A percentile compares a stretch with the other conserved stretches of the same genome.
phyloP scores from a whole-genome alignment of 495 filamentous ascomycete genomes.

The Cercophora samala region DNA sequence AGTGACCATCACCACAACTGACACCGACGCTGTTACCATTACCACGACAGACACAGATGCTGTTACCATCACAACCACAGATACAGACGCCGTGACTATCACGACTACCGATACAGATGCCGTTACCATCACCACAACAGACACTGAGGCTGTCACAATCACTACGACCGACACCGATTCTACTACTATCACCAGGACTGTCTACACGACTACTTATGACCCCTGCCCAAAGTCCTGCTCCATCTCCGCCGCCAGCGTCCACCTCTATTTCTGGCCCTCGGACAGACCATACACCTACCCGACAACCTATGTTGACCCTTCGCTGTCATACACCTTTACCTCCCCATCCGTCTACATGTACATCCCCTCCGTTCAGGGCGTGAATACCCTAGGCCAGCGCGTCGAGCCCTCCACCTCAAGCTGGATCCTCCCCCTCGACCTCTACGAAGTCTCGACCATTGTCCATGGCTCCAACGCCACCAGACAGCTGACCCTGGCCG shows the following conservation, averaged over 20 bases:
- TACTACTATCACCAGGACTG: slow-evolving; percentile 17
- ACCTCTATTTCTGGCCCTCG: slow-evolving; percentile 39
- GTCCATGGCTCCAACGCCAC: slow-evolving; percentile 16
- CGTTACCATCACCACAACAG: not conserved
- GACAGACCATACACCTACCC: slow-evolving; percentile 34
- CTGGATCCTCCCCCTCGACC: slow-evolving; percentile 27
- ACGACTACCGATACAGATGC: slow-evolving; percentile 15
- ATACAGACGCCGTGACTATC: slow-evolving; percentile 12
- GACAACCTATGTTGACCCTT: slow-evolving; percentile 30
- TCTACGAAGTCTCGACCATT: slow-evolving; percentile 34
- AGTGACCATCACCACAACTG: slow-evolving; percentile 9
- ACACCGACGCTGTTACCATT: not conserved
- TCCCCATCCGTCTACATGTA: slow-evolving; percentile 42
- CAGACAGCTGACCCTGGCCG: slow-evolving; percentile 30
- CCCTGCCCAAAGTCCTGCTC: slow-evolving; percentile 33
- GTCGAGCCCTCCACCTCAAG: slow-evolving; percentile 25
- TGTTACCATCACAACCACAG: slow-evolving; percentile 17
- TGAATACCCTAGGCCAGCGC: slow-evolving; percentile 24
- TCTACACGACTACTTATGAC: slow-evolving; percentile 25
- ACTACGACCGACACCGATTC: slow-evolving; percentile 17
- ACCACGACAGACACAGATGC: slow-evolving; percentile 15
- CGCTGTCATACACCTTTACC: slow-evolving; percentile 37
- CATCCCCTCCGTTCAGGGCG: slow-evolving; percentile 31
- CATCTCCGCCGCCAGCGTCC: slow-evolving; percentile 35
- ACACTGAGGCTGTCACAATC: slow-evolving; percentile 17